Evolutionary conservation across 805 yeast species (phyloP).

Genomic region (Ogataea sp.): DNA sequence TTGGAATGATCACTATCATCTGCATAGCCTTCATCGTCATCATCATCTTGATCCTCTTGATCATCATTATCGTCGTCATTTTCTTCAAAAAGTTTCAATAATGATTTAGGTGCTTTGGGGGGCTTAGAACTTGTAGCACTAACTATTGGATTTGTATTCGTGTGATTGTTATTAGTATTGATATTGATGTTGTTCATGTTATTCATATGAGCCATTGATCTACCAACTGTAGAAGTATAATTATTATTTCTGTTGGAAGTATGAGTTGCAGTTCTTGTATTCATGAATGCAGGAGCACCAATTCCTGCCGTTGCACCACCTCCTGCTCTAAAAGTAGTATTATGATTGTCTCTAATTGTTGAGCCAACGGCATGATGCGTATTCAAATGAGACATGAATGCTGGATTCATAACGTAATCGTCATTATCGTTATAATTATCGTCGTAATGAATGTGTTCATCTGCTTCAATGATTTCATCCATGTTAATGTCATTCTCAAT

Average conservation of each 20-base stretch:
- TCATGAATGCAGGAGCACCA: not conserved
- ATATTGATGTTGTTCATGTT: no score
- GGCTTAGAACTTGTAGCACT: conserved; percentile 15
- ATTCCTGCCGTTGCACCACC: no score
- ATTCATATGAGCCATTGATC: conserved; percentile 2
- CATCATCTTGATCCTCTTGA: conserved; percentile 22
- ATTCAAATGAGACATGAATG: not conserved
- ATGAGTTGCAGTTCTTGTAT: not conserved
- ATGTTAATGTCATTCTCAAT: conserved; percentile 57
- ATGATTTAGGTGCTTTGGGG: conserved; percentile 58
- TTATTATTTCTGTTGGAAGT: conserved; percentile 3
- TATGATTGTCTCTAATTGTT: not conserved
- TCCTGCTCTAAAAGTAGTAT: not conserved
- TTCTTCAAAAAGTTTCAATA: conserved; percentile 63
- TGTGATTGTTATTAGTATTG: no score
- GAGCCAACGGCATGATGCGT: not conserved
- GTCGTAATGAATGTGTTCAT: no score
- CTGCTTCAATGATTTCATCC: conserved; percentile 9
- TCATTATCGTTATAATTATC: conserved; percentile 1
- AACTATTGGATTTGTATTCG: not conserved
- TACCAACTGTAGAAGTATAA: not conserved
- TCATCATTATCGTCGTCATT: conserved; percentile 20
- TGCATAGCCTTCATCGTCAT: conserved; percentile 14
- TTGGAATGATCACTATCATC: not conserved
- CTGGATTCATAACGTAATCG: not conserved